Conservation (phyloP, 176 grass and related monocot genomes). For the Poa annua region DNA sequence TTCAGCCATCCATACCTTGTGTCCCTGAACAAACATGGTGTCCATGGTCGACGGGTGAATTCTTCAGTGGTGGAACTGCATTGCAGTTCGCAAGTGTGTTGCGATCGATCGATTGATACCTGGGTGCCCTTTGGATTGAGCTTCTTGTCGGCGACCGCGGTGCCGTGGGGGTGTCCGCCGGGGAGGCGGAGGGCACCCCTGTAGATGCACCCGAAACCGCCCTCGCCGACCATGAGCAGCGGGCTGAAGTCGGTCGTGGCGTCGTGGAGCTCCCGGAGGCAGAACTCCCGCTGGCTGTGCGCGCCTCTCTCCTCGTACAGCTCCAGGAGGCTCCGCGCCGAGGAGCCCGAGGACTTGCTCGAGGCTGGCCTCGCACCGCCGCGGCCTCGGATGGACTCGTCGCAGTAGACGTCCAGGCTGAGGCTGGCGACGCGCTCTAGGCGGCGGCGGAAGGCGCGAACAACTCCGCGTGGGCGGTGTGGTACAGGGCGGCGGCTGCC, state of each 20-base stretch:
- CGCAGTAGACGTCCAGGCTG: not conserved
- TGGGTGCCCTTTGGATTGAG: conserved; percentile 62
- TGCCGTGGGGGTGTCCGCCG: conserved; percentile 36
- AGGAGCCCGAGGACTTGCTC: conserved; percentile 56
- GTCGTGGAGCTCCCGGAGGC: conserved; percentile 55
- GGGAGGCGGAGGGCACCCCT: conserved; percentile 53
- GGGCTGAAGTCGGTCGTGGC: conserved; percentile 68
- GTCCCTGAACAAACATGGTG: conserved; percentile 36
- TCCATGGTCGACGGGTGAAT: not conserved
- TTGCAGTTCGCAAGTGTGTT: not conserved
- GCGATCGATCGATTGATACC: conserved; percentile 47
- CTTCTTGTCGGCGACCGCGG: conserved; percentile 61
- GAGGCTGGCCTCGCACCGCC: conserved; percentile 27
- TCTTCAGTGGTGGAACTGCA: not conserved
- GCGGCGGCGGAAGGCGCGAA: not conserved
- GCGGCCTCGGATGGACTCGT: conserved; percentile 37
- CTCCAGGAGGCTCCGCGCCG: conserved; percentile 57
- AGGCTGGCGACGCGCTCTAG: not conserved
- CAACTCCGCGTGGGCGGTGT: not conserved
- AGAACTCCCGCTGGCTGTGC: conserved; percentile 50
- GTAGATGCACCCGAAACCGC: conserved; percentile 76
- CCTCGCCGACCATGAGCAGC: conserved; percentile 69
- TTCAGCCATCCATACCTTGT: conserved; percentile 79
- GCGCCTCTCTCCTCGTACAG: conserved; percentile 53
- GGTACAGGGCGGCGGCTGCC: not conserved